Evolutionary conservation across 2,329 filamentous ascomycete species (phyloP), one percentile per base, ranked within the genome.

Genomic region (Colletotrichum scovillei): DNA sequence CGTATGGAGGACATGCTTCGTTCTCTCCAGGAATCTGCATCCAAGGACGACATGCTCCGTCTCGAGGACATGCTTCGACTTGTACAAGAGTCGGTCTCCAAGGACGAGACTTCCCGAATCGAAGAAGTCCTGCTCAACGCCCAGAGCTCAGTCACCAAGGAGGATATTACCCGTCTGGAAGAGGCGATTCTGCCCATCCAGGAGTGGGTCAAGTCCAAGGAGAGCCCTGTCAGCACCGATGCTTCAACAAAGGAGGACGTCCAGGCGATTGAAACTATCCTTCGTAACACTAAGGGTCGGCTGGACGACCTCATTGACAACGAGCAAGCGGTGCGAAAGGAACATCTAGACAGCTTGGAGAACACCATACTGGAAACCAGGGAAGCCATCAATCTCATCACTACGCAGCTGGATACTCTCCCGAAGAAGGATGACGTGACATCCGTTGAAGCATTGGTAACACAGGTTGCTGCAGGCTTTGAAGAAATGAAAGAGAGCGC

Each of bases 211-310:
- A 72, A 62, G 24, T 30, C 46, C n/a, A 68, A 72, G 32, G 53
- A 49, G 14, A 68, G 75, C 46, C 42, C 82, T 71, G 52, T 64
- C 16, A 69, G 74, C 5, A 78, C 78, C 3, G 90, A 91, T 49
- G 81, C 87, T 2, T 92, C 93, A 6, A 91, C 88, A 38, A 94
- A 94, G 79, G 95, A 98, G 76, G 95, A 98, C 77, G 94, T 95
- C 0, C 91, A 96, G 74, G 95, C 95, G 12, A 95, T 98, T 72
- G 96, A 98, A 82, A 97, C 93, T 0, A 91, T 98, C 62, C 88
- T 98, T 14, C 91, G 93, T 55, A 98, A 97, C 80, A 95, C 95
- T 38, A 98, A 98, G 81, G 91, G 92, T 5, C 94, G 94, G 59
- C 86, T 98, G 11, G 96, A 98, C 72, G 95, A 97, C 72, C 81